phyloP scores from a whole-genome alignment of 176 grass and related monocot species.

The Carex cristatella region DNA sequence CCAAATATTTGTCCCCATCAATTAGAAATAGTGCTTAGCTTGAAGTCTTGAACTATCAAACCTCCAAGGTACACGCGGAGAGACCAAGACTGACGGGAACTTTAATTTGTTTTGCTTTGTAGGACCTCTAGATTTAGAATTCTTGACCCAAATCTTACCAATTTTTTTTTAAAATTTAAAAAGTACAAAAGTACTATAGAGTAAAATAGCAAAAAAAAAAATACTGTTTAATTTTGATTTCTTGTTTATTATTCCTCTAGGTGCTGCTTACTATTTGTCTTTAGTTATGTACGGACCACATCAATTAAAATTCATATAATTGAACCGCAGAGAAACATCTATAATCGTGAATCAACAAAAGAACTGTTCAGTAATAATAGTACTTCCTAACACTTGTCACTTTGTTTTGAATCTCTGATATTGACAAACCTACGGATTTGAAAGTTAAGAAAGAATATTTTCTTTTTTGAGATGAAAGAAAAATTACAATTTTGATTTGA shows the following conservation, averaged over 20 bases:
- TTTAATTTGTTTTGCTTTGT: background rate
- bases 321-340: too few species aligned
- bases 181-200: background rate
- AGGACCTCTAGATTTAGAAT: background rate
- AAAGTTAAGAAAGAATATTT: too few species aligned
- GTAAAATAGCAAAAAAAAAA: background rate
- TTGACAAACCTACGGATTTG: too few species aligned
- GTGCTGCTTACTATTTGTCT: background rate
- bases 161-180: background rate
- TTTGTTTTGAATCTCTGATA: too few species aligned
- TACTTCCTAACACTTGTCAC: background rate
- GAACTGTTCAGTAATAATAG: background rate
- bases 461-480: background rate
- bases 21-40: background rate
- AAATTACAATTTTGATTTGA: background rate
- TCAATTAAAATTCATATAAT: background rate
- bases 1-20: background rate
- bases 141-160: background rate
- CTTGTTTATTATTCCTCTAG: background rate
- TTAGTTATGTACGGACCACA: background rate
- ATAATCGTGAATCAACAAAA: background rate
- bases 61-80: background rate
- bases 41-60: background rate
- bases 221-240: background rate
- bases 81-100: background rate